A percentile compares a stretch with the other conserved stretches of the same genome.
phyloP scores from a whole-genome alignment of 2,329 filamentous ascomycete species.

The Aspergillus uvarum region DNA sequence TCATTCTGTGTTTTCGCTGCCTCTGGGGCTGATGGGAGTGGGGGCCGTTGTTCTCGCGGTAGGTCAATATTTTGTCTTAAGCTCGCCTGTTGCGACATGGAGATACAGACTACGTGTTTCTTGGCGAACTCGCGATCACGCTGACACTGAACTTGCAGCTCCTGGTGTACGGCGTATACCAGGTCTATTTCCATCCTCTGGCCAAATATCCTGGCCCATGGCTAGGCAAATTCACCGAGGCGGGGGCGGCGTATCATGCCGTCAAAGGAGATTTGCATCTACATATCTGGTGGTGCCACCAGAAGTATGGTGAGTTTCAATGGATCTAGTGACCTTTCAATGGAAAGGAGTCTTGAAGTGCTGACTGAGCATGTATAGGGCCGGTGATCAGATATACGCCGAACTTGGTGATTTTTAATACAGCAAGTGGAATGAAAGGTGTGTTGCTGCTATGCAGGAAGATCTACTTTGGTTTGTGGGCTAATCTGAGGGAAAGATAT shows the following conservation, averaged over 20 bases:
- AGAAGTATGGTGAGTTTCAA: not conserved
- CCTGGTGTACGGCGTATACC: not conserved
- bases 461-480: not conserved
- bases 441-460: not conserved
- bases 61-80: not conserved
- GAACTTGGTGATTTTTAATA: not conserved
- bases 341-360: not conserved
- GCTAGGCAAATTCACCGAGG: slow-evolving; percentile 1
- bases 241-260: slow-evolving; percentile 2
- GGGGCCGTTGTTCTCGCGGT: not conserved
- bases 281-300: slow-evolving; percentile 5
- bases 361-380: not conserved
- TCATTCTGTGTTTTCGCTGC: not conserved
- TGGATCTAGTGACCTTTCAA: not conserved
- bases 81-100: not conserved
- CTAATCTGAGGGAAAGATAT: not conserved
- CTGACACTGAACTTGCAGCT: not conserved
- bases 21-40: not conserved
- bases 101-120: not conserved
- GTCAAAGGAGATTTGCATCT: slow-evolving; percentile 1
- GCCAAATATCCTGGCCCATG: slow-evolving; percentile 1
- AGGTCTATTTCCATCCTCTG: not conserved
- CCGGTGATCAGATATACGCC: slow-evolving; percentile 1
- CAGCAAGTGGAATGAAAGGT: slow-evolving; percentile 1
- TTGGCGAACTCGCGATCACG: not conserved